Evolutionary conservation across 2,329 filamentous ascomycete species (phyloP), one percentile per base, ranked within the genome.

Genomic region (Blumeria hordei): DNA sequence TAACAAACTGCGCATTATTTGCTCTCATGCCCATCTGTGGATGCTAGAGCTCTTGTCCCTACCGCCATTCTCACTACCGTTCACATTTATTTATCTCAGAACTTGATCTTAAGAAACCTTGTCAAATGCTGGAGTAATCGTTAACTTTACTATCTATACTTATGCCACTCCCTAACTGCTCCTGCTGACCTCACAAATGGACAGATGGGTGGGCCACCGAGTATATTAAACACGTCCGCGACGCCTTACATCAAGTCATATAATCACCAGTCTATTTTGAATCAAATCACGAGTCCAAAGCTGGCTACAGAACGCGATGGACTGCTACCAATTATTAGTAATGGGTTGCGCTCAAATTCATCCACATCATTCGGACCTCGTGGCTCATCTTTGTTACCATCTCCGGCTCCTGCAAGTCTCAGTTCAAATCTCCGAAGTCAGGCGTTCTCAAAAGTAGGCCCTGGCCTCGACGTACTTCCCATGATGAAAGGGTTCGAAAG

Each of bases 391-490:
- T 74, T 88, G 63, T 82, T 81, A 58, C 78, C 83, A 12, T 79
- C 80, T 37, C 74, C 79, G 55, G 80, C 77, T 32, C 81, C 82
- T 1, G 88, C 88, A 45, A 94, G 87, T 71, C 95, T 95, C 72
- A 93, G 82, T 63, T 81, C 88, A 36, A 88, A 94, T 57, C 69
- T 94, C 62, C 85, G 84, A 64, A 86, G 81, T 63, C 76, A 78
- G 66, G 67, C 65, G 49, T 71, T 75, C 28, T 80, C 82, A 47
- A 76, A 84, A 55, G 74, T 76, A 52, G 78, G 78, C 33, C 74
- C 76, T 41, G 70, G 73, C 55, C 76, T 78, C 11, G 76, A 81
- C 56, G 68, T 73, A 49, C 73, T 76, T 53, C 72, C 72, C 55
- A 66, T 69, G 36, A 71, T 70, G 61, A 55, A 59, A 28, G 69